These are phyloP conservation scores for Macrolepiota fuliginosa DNA, from an alignment of 768 basidiomycete species.

Conservation along the genomic window DNA sequence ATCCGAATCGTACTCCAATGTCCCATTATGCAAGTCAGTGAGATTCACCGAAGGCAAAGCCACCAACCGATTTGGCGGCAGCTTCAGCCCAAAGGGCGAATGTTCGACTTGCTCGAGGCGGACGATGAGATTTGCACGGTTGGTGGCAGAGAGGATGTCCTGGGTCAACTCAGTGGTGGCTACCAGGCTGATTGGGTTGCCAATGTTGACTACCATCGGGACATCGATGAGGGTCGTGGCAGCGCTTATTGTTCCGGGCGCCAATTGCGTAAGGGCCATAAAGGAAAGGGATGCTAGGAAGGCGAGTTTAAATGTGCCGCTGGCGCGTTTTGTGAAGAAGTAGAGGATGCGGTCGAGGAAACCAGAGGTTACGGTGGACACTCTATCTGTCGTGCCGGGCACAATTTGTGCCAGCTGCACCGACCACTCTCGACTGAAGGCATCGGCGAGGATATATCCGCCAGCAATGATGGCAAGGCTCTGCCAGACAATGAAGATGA, in stretches of 20 bases:
- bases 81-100: constrained; percentile 6
- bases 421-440: constrained; percentile 13
- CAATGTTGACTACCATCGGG: neutral
- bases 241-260: constrained; percentile 10
- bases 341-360: constrained; percentile 10
- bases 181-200: neutral
- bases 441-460: constrained; percentile 5
- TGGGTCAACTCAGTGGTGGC: neutral
- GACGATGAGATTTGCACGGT: constrained; percentile 10
- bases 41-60: neutral
- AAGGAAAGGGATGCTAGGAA: constrained; percentile 8
- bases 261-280: constrained; percentile 4
- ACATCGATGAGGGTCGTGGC: constrained; percentile 4
- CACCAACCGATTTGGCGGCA: neutral
- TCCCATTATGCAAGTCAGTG: neutral
- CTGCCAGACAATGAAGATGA: constrained; percentile 10
- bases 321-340: constrained; percentile 1
- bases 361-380: constrained; percentile 10
- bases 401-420: neutral
- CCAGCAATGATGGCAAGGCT: constrained; percentile 6
- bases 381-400: constrained; percentile 6
- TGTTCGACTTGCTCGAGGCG: constrained; percentile 8
- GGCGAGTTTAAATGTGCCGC: constrained; percentile 7
- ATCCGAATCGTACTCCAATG: constrained; percentile 8
- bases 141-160: neutral